Conservation (phyloP, 805 yeast species). For the Pichia ethanolica region DNA sequence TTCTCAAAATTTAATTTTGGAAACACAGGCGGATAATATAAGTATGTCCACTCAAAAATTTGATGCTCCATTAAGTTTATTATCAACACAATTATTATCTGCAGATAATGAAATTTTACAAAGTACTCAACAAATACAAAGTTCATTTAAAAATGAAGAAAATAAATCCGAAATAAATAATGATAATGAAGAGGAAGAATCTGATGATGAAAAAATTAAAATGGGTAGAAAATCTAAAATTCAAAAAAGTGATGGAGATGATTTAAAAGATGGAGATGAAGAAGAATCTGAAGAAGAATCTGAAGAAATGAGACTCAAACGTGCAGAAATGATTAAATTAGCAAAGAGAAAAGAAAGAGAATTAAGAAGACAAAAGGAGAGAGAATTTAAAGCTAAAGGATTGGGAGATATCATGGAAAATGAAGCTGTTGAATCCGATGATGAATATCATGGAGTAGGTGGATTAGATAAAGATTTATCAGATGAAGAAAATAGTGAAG, state of each 20-base stretch:
- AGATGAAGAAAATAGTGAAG: constrained; percentile 63
- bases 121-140: not conserved
- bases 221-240: constrained; percentile 5
- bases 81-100: not conserved
- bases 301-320: constrained; percentile 32
- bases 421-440: constrained; percentile 85
- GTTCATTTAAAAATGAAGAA: not conserved
- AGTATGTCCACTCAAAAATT: constrained; percentile 2
- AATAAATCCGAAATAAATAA: constrained; percentile 8
- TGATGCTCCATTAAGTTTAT: not conserved
- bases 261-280: constrained; percentile 11
- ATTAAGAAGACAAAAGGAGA: constrained; percentile 27
- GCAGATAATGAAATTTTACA: not conserved
- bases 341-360: constrained; percentile 19
- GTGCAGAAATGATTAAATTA: constrained; percentile 17
- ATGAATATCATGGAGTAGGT: constrained; percentile 79
- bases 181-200: constrained; percentile 7
- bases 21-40: constrained; percentile 23
- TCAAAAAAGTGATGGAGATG: constrained; percentile 22
- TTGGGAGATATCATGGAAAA: constrained; percentile 58
- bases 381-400: constrained; percentile 54
- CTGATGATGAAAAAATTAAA: constrained; percentile 16
- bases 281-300: constrained; percentile 27
- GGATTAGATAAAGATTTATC: constrained; percentile 59
- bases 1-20: constrained; percentile 25